phyloP scores from a whole-genome alignment of 371 early-diverging fungal species.

The Saksenaea oblongispora region DNA sequence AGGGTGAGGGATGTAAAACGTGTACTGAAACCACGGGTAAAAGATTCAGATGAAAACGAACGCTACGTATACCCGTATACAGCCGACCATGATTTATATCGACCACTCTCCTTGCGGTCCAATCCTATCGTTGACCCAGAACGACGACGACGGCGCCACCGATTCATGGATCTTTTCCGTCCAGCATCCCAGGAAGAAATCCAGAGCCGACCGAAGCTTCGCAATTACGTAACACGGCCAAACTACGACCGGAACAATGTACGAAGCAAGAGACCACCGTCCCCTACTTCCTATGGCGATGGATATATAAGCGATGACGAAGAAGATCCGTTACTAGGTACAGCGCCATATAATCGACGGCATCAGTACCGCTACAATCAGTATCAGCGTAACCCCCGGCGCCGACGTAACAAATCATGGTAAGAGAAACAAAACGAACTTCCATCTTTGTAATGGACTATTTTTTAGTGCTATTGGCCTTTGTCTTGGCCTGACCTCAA shows the following conservation, averaged over 20 bases:
- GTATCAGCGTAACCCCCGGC: background rate
- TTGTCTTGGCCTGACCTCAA: background rate
- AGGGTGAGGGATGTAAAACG: slow-evolving; percentile 1
- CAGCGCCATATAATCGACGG: background rate
- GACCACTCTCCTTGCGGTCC: slow-evolving; percentile 26
- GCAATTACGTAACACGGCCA: slow-evolving; percentile 11
- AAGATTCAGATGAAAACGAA: slow-evolving; percentile 36
- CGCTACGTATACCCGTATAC: slow-evolving; percentile 28
- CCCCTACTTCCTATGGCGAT: slow-evolving; percentile 10
- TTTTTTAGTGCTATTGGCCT: background rate
- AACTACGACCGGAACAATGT: background rate
- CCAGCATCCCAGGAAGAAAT: slow-evolving; percentile 9
- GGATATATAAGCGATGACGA: slow-evolving; percentile 23
- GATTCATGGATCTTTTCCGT: background rate
- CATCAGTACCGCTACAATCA: background rate
- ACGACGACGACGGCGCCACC: background rate
- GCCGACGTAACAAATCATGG: slow-evolving; percentile 35
- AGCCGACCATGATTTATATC: slow-evolving; percentile 9
- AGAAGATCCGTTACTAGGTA: slow-evolving; percentile 10
- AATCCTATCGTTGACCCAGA: slow-evolving; percentile 5
- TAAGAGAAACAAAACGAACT: slow-evolving; percentile 9
- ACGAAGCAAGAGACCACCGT: background rate
- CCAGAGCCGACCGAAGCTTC: slow-evolving; percentile 18
- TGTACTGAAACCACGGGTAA: background rate
- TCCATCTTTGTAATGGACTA: background rate